phyloP scores from a whole-genome alignment of 768 basidiomycete genomes.

The Wakefieldia striispora region DNA sequence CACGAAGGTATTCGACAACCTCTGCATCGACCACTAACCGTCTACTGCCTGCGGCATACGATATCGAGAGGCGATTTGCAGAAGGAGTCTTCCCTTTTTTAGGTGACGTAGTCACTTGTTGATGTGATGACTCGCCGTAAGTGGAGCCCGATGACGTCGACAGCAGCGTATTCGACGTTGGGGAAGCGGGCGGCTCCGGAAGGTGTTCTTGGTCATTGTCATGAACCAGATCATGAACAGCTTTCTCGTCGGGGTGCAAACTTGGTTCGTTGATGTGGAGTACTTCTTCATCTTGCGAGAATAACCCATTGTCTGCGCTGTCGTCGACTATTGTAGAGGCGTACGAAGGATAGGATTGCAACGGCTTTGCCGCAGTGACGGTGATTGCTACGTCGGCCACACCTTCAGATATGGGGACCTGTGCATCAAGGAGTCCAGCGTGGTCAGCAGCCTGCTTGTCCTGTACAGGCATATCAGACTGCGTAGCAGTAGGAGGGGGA shows the following conservation, averaged over 20 bases:
- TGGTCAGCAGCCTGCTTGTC: conserved; percentile 47
- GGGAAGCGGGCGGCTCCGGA: conserved; percentile 60
- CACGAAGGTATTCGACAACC: conserved; percentile 75
- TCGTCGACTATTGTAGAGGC: conserved; percentile 54
- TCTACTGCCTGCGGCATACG: conserved; percentile 86
- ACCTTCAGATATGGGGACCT: conserved; percentile 30
- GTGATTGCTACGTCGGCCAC: conserved; percentile 3
- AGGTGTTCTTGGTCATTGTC: conserved; percentile 44
- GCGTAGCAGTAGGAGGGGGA: conserved; percentile 25
- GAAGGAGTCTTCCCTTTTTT: conserved; percentile 55
- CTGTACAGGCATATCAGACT: conserved; percentile 39
- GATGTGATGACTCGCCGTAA: conserved; percentile 44
- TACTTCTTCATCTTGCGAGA: conserved; percentile 28
- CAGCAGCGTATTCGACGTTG: conserved; percentile 47
- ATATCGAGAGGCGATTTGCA: conserved; percentile 88
- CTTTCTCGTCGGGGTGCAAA: conserved; percentile 24
- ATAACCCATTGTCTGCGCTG: conserved; percentile 34
- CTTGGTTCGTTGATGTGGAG: conserved; percentile 18
- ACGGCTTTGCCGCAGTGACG: conserved; percentile 26
- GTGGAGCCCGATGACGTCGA: conserved; percentile 36
- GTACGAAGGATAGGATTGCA: conserved; percentile 43
- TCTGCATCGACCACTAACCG: conserved; percentile 88
- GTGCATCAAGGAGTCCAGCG: conserved; percentile 45
- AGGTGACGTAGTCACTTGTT: conserved; percentile 21
- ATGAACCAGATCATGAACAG: conserved; percentile 9